Evolutionary conservation across 495 filamentous ascomycete genomes (phyloP), one percentile per base, ranked within the genome.

Genomic region (Daldinia childiae): DNA sequence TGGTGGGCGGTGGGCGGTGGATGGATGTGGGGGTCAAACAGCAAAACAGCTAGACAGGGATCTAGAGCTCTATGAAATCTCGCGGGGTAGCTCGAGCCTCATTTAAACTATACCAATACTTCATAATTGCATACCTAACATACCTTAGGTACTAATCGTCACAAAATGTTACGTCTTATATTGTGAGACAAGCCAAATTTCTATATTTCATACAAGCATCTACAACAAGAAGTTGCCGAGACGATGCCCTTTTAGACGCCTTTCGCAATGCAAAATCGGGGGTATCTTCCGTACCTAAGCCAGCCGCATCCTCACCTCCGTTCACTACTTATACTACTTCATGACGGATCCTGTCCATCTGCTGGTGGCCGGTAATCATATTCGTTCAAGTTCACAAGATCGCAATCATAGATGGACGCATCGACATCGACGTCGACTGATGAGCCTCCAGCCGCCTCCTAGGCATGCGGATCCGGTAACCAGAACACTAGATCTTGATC

Each of bases 401-500:
- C 17, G 4, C 1, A 4, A 24, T 11, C 17, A 24, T 8, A 24
- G 3, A 12, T 48, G 3, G 24, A 24, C 19, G 3, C 6, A 12
- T 48, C 17, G 8, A 19, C 8, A 29, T 52, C 11, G 6, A n/a
- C 11, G 24, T 29, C 12, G 51, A 6, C 19, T 1, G 55, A 24
- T 24, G 7, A 6, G 12, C 15, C 55, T 14, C 5, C 21, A 11
- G 24, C 3, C 6, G 36, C 65, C 8, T 56, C 17, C 68, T 81
- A 84, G 8, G 73, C 79, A 76, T 92, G 86, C 61, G 85, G 82
- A 81, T 94, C 92, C 17, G 95, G 95, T 34, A 96, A 78, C 95
- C 95, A 98, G 66, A 99, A 93, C 52, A 95, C 81, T 62, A 94
- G 83, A 68, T 98, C 94, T 74, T 90, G 90, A 74, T 98, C 93